Conservation (phyloP, 129 eudicot species). For the Artemisia argyi region DNA sequence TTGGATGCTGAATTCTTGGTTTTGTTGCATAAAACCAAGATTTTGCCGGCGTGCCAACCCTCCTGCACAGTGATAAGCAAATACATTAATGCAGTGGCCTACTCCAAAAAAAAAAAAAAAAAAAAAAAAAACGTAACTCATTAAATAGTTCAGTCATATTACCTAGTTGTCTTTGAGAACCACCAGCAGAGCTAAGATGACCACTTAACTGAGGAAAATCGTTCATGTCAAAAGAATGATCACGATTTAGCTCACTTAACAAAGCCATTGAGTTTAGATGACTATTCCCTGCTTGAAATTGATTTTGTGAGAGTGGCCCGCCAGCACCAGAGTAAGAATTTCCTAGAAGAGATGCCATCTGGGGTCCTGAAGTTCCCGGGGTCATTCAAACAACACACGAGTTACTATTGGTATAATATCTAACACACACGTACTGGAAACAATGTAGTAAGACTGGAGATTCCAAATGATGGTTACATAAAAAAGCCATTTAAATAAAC, state of each 20-base stretch:
- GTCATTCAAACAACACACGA: slow-evolving; percentile 36
- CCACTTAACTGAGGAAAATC: slow-evolving; percentile 84
- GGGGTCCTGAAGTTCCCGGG: slow-evolving; percentile 63
- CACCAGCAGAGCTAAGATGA: slow-evolving; percentile 71
- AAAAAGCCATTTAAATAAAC: neutral
- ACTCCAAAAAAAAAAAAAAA: slow-evolving; percentile 6
- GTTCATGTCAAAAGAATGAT: slow-evolving; percentile 71
- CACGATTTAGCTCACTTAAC: slow-evolving; percentile 67
- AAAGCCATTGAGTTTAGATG: slow-evolving; percentile 64
- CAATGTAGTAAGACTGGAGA: neutral
- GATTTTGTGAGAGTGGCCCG: slow-evolving; percentile 75
- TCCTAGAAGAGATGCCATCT: slow-evolving; percentile 72
- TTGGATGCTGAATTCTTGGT: slow-evolving; percentile 89
- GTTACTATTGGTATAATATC: slow-evolving; percentile 22
- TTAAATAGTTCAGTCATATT: slow-evolving; percentile 15
- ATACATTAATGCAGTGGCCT: slow-evolving; percentile 3
- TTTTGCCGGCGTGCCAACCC: slow-evolving; percentile 69
- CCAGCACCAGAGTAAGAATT: slow-evolving; percentile 71
- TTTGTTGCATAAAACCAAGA: slow-evolving; percentile 76
- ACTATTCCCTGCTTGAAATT: slow-evolving; percentile 72
- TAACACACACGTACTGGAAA: neutral
- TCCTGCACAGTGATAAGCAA: slow-evolving; percentile 34
- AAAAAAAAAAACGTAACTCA: neutral
- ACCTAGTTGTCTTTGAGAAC: slow-evolving; percentile 85
- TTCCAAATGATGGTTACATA: slow-evolving; percentile 1